A percentile compares a stretch with the other conserved stretches of the same genome.
Conservation (phyloP, 306 rosid genomes). For the Ziziphus jujuba region DNA sequence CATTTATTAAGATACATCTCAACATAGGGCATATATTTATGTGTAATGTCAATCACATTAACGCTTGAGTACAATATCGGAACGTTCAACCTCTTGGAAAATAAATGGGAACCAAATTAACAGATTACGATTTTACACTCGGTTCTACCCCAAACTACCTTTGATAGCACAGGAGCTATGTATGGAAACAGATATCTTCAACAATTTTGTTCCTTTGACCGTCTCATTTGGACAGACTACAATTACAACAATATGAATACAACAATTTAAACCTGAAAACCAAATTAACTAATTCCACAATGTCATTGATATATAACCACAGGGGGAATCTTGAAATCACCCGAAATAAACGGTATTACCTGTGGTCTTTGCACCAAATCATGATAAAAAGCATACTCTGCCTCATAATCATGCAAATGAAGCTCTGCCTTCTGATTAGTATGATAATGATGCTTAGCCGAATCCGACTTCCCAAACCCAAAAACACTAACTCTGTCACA, state of each 20-base stretch:
- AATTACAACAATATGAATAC: slow-evolving; percentile 7
- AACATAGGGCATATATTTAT: no score
- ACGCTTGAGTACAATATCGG: not conserved
- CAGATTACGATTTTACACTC: slow-evolving; percentile 50
- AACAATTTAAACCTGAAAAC: slow-evolving; percentile 29
- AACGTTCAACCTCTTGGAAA: not conserved
- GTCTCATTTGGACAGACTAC: not conserved
- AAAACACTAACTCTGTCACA: slow-evolving; percentile 80
- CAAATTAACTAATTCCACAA: slow-evolving; percentile 20
- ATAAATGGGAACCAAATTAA: slow-evolving; percentile 22
- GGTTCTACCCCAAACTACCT: slow-evolving; percentile 45
- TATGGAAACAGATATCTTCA: slow-evolving; percentile 21
- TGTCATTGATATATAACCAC: slow-evolving; percentile 69
- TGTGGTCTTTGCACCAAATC: slow-evolving; percentile 59
- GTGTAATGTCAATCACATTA: no score
- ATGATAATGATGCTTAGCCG: slow-evolving; percentile 90
- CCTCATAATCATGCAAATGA: slow-evolving; percentile 88
- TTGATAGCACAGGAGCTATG: slow-evolving; percentile 36
- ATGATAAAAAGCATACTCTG: slow-evolving; percentile 76
- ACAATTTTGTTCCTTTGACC: slow-evolving; percentile 18
- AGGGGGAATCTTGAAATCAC: slow-evolving; percentile 74
- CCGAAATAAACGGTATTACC: slow-evolving; percentile 69
- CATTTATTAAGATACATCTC: no score
- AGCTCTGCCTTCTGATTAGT: slow-evolving; percentile 91
- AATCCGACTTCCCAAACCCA: slow-evolving; percentile 83